Conservation (phyloP, 2,329 filamentous ascomycete species). For the Pseudogymnoascus sp. region DNA sequence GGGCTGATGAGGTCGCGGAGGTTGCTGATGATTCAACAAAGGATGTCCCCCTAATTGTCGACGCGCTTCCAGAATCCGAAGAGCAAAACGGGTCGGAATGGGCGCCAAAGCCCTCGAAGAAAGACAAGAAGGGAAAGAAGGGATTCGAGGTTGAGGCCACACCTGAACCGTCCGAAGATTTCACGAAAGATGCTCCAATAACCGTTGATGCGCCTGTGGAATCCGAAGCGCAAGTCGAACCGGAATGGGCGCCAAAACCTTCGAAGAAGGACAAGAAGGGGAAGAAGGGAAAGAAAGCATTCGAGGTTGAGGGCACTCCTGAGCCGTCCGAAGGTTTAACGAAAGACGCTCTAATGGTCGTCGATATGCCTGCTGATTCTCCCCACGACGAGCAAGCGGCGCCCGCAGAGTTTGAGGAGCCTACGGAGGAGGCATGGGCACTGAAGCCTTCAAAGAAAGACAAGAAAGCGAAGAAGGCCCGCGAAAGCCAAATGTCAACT, state of each 20-base stretch:
- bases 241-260: background rate
- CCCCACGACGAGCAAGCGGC: background rate
- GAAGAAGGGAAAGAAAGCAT: constrained; percentile 25
- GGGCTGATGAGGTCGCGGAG: background rate
- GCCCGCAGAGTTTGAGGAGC: background rate
- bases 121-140: constrained; percentile 29
- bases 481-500: background rate
- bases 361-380: background rate
- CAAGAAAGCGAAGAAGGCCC: constrained; percentile 32
- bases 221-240: background rate
- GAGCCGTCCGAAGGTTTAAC: background rate
- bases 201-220: background rate
- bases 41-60: constrained; percentile 3
- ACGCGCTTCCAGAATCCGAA: background rate
- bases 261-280: constrained; percentile 21
- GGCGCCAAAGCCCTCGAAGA: constrained; percentile 11
- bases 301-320: background rate
- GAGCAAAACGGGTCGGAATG: background rate
- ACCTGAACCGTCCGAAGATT: background rate
- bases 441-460: constrained; percentile 27
- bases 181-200: background rate
- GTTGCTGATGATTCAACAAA: background rate
- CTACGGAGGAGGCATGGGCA: background rate
- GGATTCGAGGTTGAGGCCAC: background rate
- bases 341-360: background rate